Evolutionary conservation across 805 yeast species (phyloP), one percentile per base, ranked within the genome.

Genomic region (Cyberlindnera suaveolens): DNA sequence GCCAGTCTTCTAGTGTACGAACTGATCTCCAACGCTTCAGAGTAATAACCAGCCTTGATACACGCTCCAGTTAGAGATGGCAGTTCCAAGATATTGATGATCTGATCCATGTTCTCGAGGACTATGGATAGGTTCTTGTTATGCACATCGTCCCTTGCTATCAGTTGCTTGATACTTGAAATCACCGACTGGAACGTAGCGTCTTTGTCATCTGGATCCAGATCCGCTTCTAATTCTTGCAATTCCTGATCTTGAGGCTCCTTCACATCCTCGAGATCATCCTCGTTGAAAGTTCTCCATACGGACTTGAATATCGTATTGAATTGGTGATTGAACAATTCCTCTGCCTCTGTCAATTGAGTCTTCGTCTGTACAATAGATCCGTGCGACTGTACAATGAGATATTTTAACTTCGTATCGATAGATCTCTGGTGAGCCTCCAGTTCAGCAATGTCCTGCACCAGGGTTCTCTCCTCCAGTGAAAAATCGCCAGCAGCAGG

Each of bases 61-160:
- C 97, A 87, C n/a, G 90, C 79, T 38, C 80, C 74, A 30, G 91
- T 80, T 38, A 91, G 61, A 2, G 95, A 74, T 1, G 99, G 97
- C 30, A 93, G 66, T 56, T 87, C 96, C 51, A 91, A 67, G 9
- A 90, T 73, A 53, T 86, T 96, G 47, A 83, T 74, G 10, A 90
- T 70, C 33, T 80, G 76, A 48, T 82, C 89, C 56, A 88, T 74
- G 51, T 84, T 82, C 38, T 72, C 71, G 34, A 80, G 64, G 26
- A 82, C 72, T 4, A 55, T 50, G 3, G 71, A 70, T 13, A 64
- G 52, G 41, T 56, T 58, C 32, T 58, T 50, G 11, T 33, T 39
- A 8, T 33, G 33, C 3, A 37, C 41, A 6, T 38, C 34, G 5
- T 46, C 35, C 30, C 23, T 18, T 4, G 34, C 20, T 3, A 53